Evolutionary conservation across 1,284 basidiomycete species (phyloP).

Genomic region (Salmacisia buchloeana): DNA sequence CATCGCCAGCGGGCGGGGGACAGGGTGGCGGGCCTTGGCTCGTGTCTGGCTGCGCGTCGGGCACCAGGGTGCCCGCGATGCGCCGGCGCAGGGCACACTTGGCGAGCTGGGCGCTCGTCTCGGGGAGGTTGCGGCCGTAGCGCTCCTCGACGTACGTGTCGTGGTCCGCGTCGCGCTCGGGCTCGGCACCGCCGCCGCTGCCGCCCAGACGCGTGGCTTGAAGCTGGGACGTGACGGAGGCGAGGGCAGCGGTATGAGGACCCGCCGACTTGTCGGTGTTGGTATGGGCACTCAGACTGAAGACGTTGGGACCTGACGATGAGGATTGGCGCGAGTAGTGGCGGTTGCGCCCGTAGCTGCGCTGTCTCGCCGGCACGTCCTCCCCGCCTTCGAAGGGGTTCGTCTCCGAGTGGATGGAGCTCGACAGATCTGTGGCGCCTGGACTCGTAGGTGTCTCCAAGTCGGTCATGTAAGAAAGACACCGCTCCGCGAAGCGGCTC

Average conservation of each 20-base stretch:
- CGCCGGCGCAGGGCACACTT: conserved; percentile 80
- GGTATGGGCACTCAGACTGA: neutral
- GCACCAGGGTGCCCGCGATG: conserved; percentile 73
- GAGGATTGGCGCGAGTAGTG: conserved; percentile 20
- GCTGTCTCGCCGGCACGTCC: neutral
- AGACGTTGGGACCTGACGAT: neutral
- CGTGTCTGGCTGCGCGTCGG: conserved; percentile 20
- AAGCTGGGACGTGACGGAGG: neutral
- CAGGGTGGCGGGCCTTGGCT: conserved; percentile 15
- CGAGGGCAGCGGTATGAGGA: neutral
- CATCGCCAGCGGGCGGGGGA: neutral
- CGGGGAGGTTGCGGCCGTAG: conserved; percentile 85
- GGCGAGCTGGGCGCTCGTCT: conserved; percentile 67
- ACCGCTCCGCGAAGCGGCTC: conserved; percentile 77
- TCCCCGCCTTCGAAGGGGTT: neutral
- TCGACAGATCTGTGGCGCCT: neutral
- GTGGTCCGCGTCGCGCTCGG: conserved; percentile 54
- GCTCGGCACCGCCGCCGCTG: neutral
- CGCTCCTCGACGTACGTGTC: conserved; percentile 75
- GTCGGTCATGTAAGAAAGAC: conserved; percentile 62
- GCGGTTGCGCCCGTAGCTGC: conserved; percentile 20
- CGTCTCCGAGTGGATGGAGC: neutral
- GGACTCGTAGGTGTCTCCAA: neutral
- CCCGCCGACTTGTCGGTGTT: too few relatives aligned
- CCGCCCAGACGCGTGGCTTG: neutral